A percentile compares a stretch with the other conserved stretches of the same genome.
These are phyloP conservation scores for Aspergillus cejpii DNA, from an alignment of 2,329 filamentous ascomycete species.

Conservation along the genomic window DNA sequence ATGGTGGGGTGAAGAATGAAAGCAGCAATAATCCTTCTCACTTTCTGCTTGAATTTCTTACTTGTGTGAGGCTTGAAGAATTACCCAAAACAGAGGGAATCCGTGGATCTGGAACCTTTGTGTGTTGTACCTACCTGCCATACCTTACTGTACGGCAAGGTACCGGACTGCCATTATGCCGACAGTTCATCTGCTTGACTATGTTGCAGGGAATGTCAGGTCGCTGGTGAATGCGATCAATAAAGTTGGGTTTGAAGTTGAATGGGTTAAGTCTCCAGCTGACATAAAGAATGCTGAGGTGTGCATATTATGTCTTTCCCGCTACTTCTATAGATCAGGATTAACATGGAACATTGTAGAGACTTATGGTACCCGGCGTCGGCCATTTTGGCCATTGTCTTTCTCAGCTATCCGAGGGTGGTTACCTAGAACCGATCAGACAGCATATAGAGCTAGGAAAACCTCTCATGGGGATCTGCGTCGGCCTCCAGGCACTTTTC, in stretches of 20 bases:
- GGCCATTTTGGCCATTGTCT: conserved; percentile 97
- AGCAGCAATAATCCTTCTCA: conserved; percentile 10
- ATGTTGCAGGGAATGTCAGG: conserved; percentile 92
- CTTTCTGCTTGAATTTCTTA: not conserved
- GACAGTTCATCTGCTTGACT: conserved; percentile 58
- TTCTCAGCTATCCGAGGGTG: conserved; percentile 70
- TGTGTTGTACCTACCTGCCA: not conserved
- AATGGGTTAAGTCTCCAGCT: conserved; percentile 81
- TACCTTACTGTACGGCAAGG: not conserved
- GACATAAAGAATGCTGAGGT: conserved; percentile 83
- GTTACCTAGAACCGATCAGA: conserved; percentile 75
- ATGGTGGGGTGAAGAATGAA: conserved; percentile 6
- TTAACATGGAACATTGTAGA: conserved; percentile 47
- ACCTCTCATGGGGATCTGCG: conserved; percentile 96
- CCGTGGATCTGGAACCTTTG: not conserved
- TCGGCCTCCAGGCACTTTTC: conserved; percentile 87
- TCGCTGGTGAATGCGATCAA: conserved; percentile 97
- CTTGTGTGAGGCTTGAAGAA: not conserved
- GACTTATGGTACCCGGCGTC: conserved; percentile 90
- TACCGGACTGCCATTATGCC: conserved; percentile 33
- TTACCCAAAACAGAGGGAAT: not conserved
- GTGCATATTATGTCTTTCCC: conserved; percentile 26
- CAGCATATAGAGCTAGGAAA: conserved; percentile 84
- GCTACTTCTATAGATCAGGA: not conserved
- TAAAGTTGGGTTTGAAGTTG: conserved; percentile 84